Base-by-base conservation (phyloP, 345 rosid species). In the Citrus sp. region DNA sequence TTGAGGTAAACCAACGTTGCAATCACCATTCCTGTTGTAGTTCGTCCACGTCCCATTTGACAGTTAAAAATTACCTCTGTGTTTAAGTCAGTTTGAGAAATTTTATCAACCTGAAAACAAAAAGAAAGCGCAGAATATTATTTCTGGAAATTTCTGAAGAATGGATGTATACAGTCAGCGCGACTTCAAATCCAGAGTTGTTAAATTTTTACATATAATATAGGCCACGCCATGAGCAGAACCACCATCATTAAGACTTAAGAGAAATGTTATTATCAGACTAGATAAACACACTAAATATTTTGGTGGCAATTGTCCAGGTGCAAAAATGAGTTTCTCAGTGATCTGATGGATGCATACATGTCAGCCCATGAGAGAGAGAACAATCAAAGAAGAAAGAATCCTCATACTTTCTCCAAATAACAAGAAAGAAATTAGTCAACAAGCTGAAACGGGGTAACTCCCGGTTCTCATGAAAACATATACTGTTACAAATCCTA, bases 21-120 rank as follows among this genome's bases (percentile, higher is more conserved):
- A 84, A 96, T 92, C 82, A 96, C 99, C 99, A 96, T 96, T 81
- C 99, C 99, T 69, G 98, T 93, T 40, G 97, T 95, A 7, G 99
- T 95, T 70, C 99, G 90, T 85, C 99, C 98, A 81, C 99, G 97
- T 73, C 99, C 99, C 98, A 93, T 93, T 92, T 96, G 99, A 80
- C 99, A 96, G 84, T 96, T 96, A 83, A 96, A 93, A 34, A 96
- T 86, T 25, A 96, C 87, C 84, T 93, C 92, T 1, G 97, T 86
- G 34, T 87, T 87, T 65, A 90, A 83, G 84, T 91, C 90, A 67
- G 93, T 92, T 58, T 80, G 87, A 79, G 97, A 93, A 84, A 96
- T 92, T 87, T 89, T 92, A 85, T 90, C 82, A 77, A 96, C 96
- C 98, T 96, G 87, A 81, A 85, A 83, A 66, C 13, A 73, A 24